Evolutionary conservation across 140 eudicot species (phyloP), one percentile per base, ranked within the genome.

Genomic region (Senecio squalidus): DNA sequence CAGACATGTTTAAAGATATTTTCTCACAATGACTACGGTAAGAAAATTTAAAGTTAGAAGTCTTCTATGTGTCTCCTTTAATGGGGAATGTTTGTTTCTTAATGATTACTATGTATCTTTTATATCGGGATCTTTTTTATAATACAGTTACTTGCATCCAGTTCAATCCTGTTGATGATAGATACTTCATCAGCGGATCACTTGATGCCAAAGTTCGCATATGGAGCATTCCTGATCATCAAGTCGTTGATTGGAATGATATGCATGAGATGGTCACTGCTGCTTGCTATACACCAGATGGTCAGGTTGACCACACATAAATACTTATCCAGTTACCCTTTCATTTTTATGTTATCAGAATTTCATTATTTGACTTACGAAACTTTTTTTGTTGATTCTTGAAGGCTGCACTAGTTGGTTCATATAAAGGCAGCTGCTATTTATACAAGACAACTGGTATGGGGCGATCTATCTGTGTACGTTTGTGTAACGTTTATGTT

Each of bases 191-290:
- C 78, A 92, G 98, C 65, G 98, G 98, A 46, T 92, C 98, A 9
- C 85, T 92, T 41, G 98, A 92, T 81, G 82, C 86, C 15, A 92
- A 92, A 85, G 96, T 92, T 64, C 95, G 98, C 23, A 84, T 92
- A 36, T 92, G 98, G 98, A 92, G 93, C 77, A 88, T 92, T 60
- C 87, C 95, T 27, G 93, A 84, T 38, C 88, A 80, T 28, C 86
- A 84, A 78, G 98, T 92, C 61, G 96, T 92, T 79, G 96, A 92
- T 61, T 92, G 98, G 98, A 83, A 67, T 62, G 98, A 92, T 80
- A 79, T 92, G 75, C 93, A 82, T 78, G 98, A 92, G 71, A 92
- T 92, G 98, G 89, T 92, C 71, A 92, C 98, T 56, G 96, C 98
- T 48, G 98, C 98, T 62, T 92, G 95, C 77, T 92, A 92, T 49